Base-by-base conservation (phyloP, 2,329 filamentous ascomycete genomes). In the Curvularia verruculosa region DNA sequence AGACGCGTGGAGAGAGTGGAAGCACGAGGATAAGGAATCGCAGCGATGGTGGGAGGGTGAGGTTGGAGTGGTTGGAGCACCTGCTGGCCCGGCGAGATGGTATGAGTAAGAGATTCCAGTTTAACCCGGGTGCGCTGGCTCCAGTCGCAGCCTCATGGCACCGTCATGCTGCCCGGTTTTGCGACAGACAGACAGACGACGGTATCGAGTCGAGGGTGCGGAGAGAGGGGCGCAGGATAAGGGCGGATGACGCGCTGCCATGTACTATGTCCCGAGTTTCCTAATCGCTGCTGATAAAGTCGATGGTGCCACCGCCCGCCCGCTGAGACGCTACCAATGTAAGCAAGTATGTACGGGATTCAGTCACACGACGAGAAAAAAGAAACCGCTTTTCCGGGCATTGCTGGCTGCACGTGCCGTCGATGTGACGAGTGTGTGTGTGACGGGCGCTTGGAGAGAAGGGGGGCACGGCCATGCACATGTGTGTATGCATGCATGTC, bases 121-220 rank as follows among this genome's bases (percentile, higher is more conserved):
- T 64, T 61, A 56, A 55, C 45, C 55, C 58, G 56, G 61, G 58
- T 75, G 72, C 63, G 73, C 53, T 76, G 73, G 72, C 73, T 71
- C 71, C 69, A 72, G 64, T 67, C 36, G 65, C 60, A 49, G 59
- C 56, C 57, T 67, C 63, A 63, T 64, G 54, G 60, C 56, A 52
- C 58, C 56, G 59, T 47, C 45, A 52, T 56, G 48, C 49, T 61
- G 53, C 51, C 55, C 56, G 54, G 61, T 49, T 58, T 58, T 62
- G 51, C 62, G 66, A 65, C 59, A 63, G 66, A 65, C n/a, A 64
- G 63, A 50, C 46, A 56, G 63, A 64, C 58, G 59, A 65, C n/a
- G 54, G 59, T 37, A 56, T 44, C 41, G 50, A 60, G 54, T 50
- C 53, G 56, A 47, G 56, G 57, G 56, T 61, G 69, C 61, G 65